A percentile compares a stretch with the other conserved stretches of the same genome.
phyloP scores from a whole-genome alignment of 75 land plant species.

The Pseudotsuga menziesii region DNA sequence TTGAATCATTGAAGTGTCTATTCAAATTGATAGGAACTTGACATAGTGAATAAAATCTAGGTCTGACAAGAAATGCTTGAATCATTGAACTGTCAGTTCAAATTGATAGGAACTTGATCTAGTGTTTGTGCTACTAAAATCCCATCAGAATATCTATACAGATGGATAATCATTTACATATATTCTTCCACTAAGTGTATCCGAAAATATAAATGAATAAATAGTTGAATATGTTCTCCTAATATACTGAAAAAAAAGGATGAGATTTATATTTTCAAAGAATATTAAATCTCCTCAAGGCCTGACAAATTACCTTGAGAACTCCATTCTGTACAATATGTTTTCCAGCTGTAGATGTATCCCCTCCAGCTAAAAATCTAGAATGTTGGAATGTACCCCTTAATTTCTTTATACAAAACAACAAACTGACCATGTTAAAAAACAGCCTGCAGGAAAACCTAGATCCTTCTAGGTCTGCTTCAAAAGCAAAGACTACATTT shows the following conservation, averaged over 20 bases:
- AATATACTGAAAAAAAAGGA: not conserved
- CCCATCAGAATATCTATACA: too few relatives aligned
- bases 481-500: not conserved
- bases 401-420: conserved; percentile 28
- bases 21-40: too few relatives aligned
- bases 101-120: too few relatives aligned
- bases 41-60: too few relatives aligned
- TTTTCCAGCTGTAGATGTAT: conserved; percentile 58
- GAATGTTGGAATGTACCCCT: conserved; percentile 45
- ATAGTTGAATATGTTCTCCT: too few relatives aligned
- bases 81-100: too few relatives aligned
- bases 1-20: too few relatives aligned
- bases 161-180: too few relatives aligned
- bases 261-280: not conserved
- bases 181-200: too few relatives aligned
- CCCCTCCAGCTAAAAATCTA: conserved; percentile 65
- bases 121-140: too few relatives aligned
- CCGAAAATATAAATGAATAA: too few relatives aligned
- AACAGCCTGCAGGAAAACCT: not conserved
- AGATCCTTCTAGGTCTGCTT: not conserved
- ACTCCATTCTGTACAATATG: conserved; percentile 34
- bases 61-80: too few relatives aligned
- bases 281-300: not conserved
- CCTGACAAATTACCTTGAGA: conserved; percentile 33
- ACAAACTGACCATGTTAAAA: not conserved